A percentile compares a stretch with the other conserved stretches of the same genome.
These are phyloP conservation scores for Boletellus sp. DNA, from an alignment of 768 basidiomycete genomes.

Conservation along the genomic window DNA sequence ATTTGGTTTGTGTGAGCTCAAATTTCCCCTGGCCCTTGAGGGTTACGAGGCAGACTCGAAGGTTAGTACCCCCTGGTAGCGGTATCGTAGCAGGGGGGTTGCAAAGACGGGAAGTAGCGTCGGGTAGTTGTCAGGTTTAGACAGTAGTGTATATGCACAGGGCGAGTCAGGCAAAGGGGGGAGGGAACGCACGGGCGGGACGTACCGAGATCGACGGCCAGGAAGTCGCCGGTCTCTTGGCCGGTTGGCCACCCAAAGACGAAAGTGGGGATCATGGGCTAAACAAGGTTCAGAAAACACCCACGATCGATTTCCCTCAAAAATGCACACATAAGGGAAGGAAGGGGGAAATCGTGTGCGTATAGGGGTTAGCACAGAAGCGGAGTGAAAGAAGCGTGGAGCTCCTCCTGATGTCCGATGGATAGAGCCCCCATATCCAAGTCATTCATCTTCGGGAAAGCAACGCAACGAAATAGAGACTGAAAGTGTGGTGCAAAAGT, in stretches of 20 bases:
- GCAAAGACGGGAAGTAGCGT: neutral
- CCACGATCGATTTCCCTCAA: conserved; percentile 3
- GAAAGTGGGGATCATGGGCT: conserved; percentile 97
- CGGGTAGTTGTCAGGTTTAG: neutral
- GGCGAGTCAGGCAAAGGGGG: neutral
- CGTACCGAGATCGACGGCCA: conserved; percentile 86
- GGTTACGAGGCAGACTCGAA: conserved; percentile 96
- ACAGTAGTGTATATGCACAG: neutral
- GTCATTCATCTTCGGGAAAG: conserved; percentile 1
- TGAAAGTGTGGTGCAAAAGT: conserved; percentile 2
- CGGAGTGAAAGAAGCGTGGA: neutral
- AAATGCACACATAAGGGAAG: neutral
- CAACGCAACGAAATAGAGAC: conserved; percentile 4
- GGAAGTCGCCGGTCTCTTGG: conserved; percentile 81
- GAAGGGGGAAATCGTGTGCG: neutral
- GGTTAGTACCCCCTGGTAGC: conserved; percentile 80
- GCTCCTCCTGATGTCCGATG: neutral
- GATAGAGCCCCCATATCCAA: neutral
- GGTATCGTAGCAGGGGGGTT: neutral
- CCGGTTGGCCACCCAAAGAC: conserved; percentile 96
- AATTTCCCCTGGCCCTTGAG: conserved; percentile 93
- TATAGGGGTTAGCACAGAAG: too few relatives aligned
- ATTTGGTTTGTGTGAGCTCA: conserved; percentile 96
- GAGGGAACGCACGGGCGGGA: conserved; percentile 6
- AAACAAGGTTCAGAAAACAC: conserved; percentile 1